Base-by-base conservation (phyloP, 1,284 basidiomycete species). In the Grifola frondosa region DNA sequence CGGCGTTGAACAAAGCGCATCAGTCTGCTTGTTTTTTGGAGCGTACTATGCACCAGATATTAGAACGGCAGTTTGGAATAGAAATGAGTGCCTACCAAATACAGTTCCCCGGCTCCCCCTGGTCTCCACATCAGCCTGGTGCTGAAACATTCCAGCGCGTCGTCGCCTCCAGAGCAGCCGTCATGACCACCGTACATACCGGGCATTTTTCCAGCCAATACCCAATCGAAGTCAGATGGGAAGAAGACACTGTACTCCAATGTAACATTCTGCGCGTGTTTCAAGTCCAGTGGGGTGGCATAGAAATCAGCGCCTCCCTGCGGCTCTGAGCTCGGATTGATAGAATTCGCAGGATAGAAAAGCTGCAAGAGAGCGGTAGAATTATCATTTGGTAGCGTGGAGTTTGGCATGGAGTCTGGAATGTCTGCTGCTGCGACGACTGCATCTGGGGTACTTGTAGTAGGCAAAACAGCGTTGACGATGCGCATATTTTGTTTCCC, bases 121-220 rank as follows among this genome's bases (percentile, higher is more conserved):
- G 60, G 54, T 32, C 86, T 70, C 86, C 86, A 89, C 86, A 89
- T 89, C 48, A 88, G 44, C 21, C 86, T 67, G 15, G 82, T 86
- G 59, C 84, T 86, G 55, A 86, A 89, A 51, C 86, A 88, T 40
- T 75, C 70, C 25, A 63, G 42, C 6, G 85, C 86, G 5, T 68
- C 68, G 48, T 80, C 70, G 5, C 86, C 86, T 7, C 84, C 84
- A 19, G 83, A 85, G 58, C 84, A 88, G 13, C 75, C 74, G 7
- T 59, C 67, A 51, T 75, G 79, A 0, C 86, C 86, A 0, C 85
- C 86, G 55, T 84, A 87, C 20, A 88, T 52, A 2, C 86, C 86
- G 0, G 86, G 86, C 11, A 88, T 55, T 61, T 89, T 88, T 8
- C 84, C 86, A 10, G 73, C 85, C 40, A 73, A 68, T 9, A 85